Conservation (phyloP, 1,284 basidiomycete species). For the Xerocomus minutiporus region DNA sequence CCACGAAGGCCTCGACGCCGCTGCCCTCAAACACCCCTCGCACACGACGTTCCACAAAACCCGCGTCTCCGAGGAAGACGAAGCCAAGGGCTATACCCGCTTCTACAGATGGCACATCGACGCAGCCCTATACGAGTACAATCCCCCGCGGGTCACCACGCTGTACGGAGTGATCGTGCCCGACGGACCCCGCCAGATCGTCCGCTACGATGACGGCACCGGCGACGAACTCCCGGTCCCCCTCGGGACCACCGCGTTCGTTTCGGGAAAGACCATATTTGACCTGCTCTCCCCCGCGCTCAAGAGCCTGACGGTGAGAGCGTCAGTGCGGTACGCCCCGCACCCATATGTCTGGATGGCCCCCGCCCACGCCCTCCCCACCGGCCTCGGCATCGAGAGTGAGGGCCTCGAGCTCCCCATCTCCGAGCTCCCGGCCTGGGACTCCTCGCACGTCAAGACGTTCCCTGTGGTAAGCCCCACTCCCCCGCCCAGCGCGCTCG, state of each 20-base stretch:
- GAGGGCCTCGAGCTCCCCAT: conserved; percentile 66
- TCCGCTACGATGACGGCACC: conserved; percentile 86
- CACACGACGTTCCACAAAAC: conserved; percentile 90
- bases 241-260: conserved; percentile 82
- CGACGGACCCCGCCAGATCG: conserved; percentile 59
- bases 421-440: conserved; percentile 61
- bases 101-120: conserved; percentile 96
- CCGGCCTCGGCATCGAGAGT: conserved; percentile 66
- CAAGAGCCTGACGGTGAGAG: conserved; percentile 78
- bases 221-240: conserved; percentile 80
- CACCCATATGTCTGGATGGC: conserved; percentile 80
- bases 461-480: conserved; percentile 54
- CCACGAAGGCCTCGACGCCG: conserved; percentile 73
- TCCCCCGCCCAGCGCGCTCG: not conserved
- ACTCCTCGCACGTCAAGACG: conserved; percentile 60
- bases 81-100: conserved; percentile 69
- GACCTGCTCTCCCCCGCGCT: conserved; percentile 68
- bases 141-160: conserved; percentile 86
- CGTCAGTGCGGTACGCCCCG: conserved; percentile 62
- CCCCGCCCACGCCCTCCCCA: conserved; percentile 55
- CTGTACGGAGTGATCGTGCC: conserved; percentile 81
- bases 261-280: conserved; percentile 82
- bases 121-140: conserved; percentile 83
- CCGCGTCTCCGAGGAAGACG: conserved; percentile 71
- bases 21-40: conserved; percentile 73